A percentile compares a stretch with the other conserved stretches of the same genome.
Evolutionary conservation across 75 land plant genomes (phyloP).

Genomic region (Picea sitchensis): DNA sequence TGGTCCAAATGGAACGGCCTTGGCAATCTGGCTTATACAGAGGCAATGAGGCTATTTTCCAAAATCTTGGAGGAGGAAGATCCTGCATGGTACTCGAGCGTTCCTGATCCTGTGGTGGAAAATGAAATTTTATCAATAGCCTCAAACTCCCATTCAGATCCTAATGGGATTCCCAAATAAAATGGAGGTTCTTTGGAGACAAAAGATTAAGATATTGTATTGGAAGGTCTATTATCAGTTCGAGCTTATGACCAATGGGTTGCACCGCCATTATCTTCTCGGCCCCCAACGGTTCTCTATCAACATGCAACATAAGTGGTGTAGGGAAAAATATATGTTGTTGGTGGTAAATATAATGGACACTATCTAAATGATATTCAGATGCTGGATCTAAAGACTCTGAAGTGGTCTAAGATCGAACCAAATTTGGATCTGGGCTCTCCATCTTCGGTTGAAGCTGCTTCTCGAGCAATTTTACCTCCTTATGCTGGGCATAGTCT

Average conservation of each 20-base stretch:
- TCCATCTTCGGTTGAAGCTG: slow-evolving; percentile 10
- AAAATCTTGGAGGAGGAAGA: too few species aligned
- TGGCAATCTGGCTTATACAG: too few species aligned
- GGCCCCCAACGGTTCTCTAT: slow-evolving; percentile 69
- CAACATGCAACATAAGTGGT: slow-evolving; percentile 89
- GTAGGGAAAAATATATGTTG: slow-evolving; percentile 64
- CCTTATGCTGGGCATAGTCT: slow-evolving; percentile 77
- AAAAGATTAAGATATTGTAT: slow-evolving; percentile 66
- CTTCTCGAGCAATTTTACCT: slow-evolving; percentile 37
- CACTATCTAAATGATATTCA: slow-evolving; percentile 81
- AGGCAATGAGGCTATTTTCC: too few species aligned
- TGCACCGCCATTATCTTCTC: slow-evolving; percentile 48
- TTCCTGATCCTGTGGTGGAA: too few species aligned
- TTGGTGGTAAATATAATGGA: slow-evolving; percentile 91
- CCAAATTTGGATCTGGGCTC: slow-evolving; percentile 22
- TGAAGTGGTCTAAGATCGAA: slow-evolving; percentile 69
- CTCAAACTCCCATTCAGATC: neutral
- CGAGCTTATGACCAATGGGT: slow-evolving; percentile 63
- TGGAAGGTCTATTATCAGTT: slow-evolving; percentile 43
- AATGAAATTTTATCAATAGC: too few species aligned
- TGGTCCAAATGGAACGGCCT: too few species aligned
- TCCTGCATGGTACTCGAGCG: too few species aligned
- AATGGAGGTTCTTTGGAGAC: slow-evolving; percentile 45
- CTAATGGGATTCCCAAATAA: slow-evolving; percentile 38
- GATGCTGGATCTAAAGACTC: slow-evolving; percentile 71